Evolutionary conservation across 176 grass and related monocot genomes (phyloP).

Genomic region (Panicum miliaceum): DNA sequence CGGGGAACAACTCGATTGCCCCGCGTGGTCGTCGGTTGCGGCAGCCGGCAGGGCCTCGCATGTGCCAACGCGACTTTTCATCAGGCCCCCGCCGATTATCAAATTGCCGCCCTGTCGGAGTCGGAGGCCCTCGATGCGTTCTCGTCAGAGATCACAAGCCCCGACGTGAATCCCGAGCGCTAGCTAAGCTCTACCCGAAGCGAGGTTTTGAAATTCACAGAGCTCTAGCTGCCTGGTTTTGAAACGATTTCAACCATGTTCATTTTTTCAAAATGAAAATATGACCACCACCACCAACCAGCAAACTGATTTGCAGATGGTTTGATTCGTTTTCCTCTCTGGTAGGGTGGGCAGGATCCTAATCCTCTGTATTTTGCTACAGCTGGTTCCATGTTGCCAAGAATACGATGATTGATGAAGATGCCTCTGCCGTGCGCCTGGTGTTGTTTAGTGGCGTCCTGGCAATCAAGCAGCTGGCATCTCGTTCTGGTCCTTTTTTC

Average conservation of each 20-base stretch:
- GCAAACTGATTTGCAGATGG: neutral
- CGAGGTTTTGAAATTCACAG: neutral
- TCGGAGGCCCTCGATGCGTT: neutral
- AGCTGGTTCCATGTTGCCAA: constrained; percentile 12
- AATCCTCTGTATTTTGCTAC: neutral
- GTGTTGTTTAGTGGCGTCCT: constrained; percentile 31
- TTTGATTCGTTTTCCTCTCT: neutral
- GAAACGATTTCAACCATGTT: neutral
- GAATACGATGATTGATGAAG: constrained; percentile 34
- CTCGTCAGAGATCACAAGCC: constrained; percentile 1
- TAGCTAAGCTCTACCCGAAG: neutral
- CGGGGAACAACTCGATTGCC: constrained; percentile 50
- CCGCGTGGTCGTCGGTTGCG: constrained; percentile 56
- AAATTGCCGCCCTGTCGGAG: constrained; percentile 51
- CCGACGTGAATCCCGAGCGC: neutral
- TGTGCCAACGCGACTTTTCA: constrained; percentile 57
- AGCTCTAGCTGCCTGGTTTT: neutral
- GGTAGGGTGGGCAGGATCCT: neutral
- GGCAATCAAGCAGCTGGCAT: constrained; percentile 33
- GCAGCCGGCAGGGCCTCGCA: constrained; percentile 16
- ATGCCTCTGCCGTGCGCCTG: constrained; percentile 1
- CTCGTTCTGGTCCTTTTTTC: neutral
- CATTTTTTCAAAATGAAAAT: neutral
- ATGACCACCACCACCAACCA: neutral
- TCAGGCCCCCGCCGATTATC: constrained; percentile 37